Base-by-base conservation (phyloP, 768 basidiomycete species). In the Panaeolus cyanescens region DNA sequence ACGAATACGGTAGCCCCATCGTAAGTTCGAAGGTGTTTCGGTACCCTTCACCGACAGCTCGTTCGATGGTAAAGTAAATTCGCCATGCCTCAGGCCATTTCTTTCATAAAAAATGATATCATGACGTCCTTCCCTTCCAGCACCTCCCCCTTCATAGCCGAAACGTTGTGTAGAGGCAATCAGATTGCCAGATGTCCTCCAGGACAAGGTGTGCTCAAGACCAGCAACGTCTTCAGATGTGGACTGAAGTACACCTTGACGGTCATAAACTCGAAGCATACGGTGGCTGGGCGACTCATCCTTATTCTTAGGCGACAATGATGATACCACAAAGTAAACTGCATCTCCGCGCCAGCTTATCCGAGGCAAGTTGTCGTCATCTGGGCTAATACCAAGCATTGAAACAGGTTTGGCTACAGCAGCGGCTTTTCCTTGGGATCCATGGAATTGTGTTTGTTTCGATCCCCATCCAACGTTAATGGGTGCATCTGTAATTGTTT, bases 381-480 rank as follows among this genome's bases (percentile, higher is more conserved):
- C 85, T 2, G 88, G 87, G 64, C 86, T 88, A 7, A 80, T 76
- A 20, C 83, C 82, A 19, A 84, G 76, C 32, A 66, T 69, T 4
- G 74, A 69, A 33, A 75, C 67, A 15, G 75, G 63, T 5, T 82
- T 76, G 28, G 83, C 80, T 63, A 86, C 83, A 0, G 93, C 92
- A 22, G 91, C 91, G 1, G 84, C 77, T 72, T 98, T 98, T 17
- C 97, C 96, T 4, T 94, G 79, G 0, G 95, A 96, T 9, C 97
- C 97, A 66, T 98, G 95, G 71, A 99, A 99, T 69, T 99, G 97
- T 0, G 97, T 99, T 71, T 92, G 84, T 70, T 96, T 96, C 1
- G 92, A 92, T 37, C 97, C 97, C 97, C 97, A 99, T 15, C 97
- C 97, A 61, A 98, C 94, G 67, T 96, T 93, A 68, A 98, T 94